Evolutionary conservation across 2,329 filamentous ascomycete genomes (phyloP).

Genomic region (Aureobasidium sp.): DNA sequence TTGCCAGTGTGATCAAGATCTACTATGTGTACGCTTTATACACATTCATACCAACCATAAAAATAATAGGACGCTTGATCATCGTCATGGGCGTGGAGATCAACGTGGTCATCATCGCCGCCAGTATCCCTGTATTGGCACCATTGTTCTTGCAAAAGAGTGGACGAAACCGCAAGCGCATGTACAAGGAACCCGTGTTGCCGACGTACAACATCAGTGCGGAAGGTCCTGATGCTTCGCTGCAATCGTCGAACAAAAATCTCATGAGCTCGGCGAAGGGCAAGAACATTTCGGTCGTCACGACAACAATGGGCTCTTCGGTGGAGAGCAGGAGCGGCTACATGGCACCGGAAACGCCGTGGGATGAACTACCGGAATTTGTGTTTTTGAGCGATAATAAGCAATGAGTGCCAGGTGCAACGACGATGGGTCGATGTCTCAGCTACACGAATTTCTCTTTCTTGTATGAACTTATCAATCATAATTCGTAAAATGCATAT

Average conservation of each 20-base stretch:
- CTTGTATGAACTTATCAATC: no score
- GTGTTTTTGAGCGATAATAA: neutral
- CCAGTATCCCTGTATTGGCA: neutral
- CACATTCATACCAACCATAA: neutral
- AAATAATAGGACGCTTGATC: neutral
- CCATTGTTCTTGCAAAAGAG: constrained; percentile 1
- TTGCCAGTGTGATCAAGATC: constrained; percentile 2
- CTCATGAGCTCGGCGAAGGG: neutral
- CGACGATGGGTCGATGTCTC: neutral
- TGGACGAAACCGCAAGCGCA: neutral
- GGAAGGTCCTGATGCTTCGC: no score
- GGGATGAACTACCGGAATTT: neutral
- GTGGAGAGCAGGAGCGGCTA: neutral
- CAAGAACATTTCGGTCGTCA: neutral
- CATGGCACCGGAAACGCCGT: neutral
- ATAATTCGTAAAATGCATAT: no score
- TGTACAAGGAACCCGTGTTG: neutral
- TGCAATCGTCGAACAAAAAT: neutral
- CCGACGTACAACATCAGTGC: neutral
- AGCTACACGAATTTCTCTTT: no score
- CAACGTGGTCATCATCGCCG: constrained; percentile 8
- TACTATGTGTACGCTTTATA: constrained; percentile 7
- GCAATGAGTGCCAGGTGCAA: neutral
- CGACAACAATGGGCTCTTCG: neutral
- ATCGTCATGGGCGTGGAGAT: constrained; percentile 7